Conservation (phyloP, 2,329 filamentous ascomycete species). For the Xylariales sp. region DNA sequence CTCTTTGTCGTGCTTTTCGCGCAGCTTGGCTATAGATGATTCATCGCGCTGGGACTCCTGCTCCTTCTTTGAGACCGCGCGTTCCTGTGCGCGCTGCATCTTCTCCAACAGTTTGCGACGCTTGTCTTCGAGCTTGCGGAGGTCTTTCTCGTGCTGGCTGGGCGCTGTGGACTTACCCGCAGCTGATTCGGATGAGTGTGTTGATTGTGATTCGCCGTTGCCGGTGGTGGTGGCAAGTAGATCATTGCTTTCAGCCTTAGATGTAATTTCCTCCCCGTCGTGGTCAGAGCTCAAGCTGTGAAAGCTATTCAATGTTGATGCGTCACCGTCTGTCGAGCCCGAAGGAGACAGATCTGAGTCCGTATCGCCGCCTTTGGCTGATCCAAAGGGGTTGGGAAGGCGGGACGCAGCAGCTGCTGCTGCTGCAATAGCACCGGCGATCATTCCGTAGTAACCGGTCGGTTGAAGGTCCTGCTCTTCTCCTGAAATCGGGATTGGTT, state of each 20-base stretch:
- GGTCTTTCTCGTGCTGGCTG: constrained; percentile 55
- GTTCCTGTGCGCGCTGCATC: constrained; percentile 22
- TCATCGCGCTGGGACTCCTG: constrained; percentile 38
- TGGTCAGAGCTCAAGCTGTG: constrained; percentile 47
- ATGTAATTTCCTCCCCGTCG: constrained; percentile 27
- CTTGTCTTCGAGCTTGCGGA: constrained; percentile 57
- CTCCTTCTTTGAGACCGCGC: constrained; percentile 29
- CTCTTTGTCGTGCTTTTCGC: constrained; percentile 60
- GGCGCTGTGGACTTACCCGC: constrained; percentile 20
- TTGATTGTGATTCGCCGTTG: constrained; percentile 22
- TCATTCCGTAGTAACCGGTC: constrained; percentile 51
- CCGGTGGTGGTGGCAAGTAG: constrained; percentile 17
- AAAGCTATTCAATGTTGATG: constrained; percentile 45
- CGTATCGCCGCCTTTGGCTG: constrained; percentile 24
- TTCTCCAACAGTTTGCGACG: constrained; percentile 41
- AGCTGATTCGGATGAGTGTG: constrained; percentile 35
- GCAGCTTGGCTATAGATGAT: constrained; percentile 48
- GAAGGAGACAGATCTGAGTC: constrained; percentile 24
- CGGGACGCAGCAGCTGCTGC: constrained; percentile 47
- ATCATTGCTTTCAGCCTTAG: constrained; percentile 12
- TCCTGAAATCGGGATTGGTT: constrained; percentile 16
- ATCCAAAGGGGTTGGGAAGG: constrained; percentile 29
- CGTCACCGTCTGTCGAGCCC: constrained; percentile 32
- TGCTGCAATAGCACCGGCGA: constrained; percentile 46
- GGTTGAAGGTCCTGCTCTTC: constrained; percentile 20